phyloP scores from a whole-genome alignment of 306 rosid genomes.

The Parietaria judaica region DNA sequence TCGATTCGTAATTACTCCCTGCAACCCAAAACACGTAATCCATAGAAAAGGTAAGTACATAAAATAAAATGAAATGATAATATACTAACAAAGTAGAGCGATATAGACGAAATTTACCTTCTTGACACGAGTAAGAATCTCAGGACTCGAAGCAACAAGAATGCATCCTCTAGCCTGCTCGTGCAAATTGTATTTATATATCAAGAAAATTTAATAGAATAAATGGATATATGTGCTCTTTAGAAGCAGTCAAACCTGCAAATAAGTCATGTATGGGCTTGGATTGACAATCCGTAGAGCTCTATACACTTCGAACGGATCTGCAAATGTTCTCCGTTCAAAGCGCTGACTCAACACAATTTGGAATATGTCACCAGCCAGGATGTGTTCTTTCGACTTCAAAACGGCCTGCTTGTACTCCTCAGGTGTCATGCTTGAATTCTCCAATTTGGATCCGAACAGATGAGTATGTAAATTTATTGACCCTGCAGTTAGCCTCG shows the following conservation, averaged over 20 bases:
- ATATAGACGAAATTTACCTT: slow-evolving; percentile 36
- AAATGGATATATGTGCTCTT: not conserved
- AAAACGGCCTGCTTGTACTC: slow-evolving; percentile 76
- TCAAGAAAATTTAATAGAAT: slow-evolving; percentile 10
- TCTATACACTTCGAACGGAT: slow-evolving; percentile 91
- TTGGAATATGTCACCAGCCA: slow-evolving; percentile 96
- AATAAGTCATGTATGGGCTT: slow-evolving; percentile 94
- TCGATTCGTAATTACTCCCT: slow-evolving; percentile 68
- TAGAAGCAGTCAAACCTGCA: slow-evolving; percentile 51
- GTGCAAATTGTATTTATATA: not conserved
- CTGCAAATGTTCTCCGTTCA: slow-evolving; percentile 95
- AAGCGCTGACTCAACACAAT: slow-evolving; percentile 91
- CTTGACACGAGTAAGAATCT: slow-evolving; percentile 86
- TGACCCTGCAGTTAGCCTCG: slow-evolving; percentile 87
- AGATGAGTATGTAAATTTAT: slow-evolving; percentile 47
- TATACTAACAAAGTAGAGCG: not conserved
- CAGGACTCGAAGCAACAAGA: slow-evolving; percentile 98
- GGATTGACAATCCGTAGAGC: slow-evolving; percentile 93
- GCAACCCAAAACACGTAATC: slow-evolving; percentile 27
- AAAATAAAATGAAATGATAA: not conserved
- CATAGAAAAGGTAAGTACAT: not conserved
- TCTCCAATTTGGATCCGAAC: slow-evolving; percentile 68
- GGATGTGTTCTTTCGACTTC: slow-evolving; percentile 85
- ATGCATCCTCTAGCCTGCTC: slow-evolving; percentile 90
- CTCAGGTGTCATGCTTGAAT: slow-evolving; percentile 71